A percentile compares a stretch with the other conserved stretches of the same genome.
Evolutionary conservation across 2,329 filamentous ascomycete genomes (phyloP).

Genomic region (Botrytis medusae): DNA sequence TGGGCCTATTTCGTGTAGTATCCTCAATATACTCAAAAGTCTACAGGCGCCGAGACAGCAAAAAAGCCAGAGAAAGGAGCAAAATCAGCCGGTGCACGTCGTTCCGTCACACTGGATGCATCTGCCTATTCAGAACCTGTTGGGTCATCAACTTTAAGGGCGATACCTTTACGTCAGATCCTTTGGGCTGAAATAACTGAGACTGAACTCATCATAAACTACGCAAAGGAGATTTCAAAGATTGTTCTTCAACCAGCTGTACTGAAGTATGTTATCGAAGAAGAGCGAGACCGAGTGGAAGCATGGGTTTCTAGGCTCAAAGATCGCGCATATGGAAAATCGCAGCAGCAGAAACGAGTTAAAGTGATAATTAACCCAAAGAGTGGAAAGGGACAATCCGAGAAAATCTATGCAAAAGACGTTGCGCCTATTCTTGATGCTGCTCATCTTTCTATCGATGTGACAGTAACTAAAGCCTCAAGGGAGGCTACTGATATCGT

Average conservation of each 20-base stretch:
- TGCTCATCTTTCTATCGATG: slow-evolving; percentile 73
- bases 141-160: slow-evolving; percentile 4
- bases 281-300: slow-evolving; percentile 35
- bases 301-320: slow-evolving; percentile 64
- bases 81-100: slow-evolving; percentile 11
- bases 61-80: slow-evolving; percentile 3
- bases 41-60: slow-evolving; percentile 1
- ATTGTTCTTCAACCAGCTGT: slow-evolving; percentile 30
- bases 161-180: slow-evolving; percentile 21
- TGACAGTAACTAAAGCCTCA: slow-evolving; percentile 65
- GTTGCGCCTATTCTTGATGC: slow-evolving; percentile 80
- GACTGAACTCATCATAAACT: slow-evolving; percentile 19
- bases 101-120: slow-evolving; percentile 19
- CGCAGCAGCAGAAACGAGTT: slow-evolving; percentile 69
- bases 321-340: slow-evolving; percentile 64
- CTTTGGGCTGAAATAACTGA: slow-evolving; percentile 22
- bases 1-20: not conserved
- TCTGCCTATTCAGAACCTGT: slow-evolving; percentile 20
- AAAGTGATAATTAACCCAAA: slow-evolving; percentile 89
- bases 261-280: slow-evolving; percentile 45
- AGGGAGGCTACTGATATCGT: slow-evolving; percentile 78
- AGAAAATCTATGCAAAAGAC: slow-evolving; percentile 68
- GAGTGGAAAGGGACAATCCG: slow-evolving; percentile 74
- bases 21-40: not conserved
- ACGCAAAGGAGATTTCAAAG: slow-evolving; percentile 20